A percentile compares a stretch with the other conserved stretches of the same genome.
Evolutionary conservation across 257 asterid species (phyloP).

Genomic region (Nicotiana attenuata): DNA sequence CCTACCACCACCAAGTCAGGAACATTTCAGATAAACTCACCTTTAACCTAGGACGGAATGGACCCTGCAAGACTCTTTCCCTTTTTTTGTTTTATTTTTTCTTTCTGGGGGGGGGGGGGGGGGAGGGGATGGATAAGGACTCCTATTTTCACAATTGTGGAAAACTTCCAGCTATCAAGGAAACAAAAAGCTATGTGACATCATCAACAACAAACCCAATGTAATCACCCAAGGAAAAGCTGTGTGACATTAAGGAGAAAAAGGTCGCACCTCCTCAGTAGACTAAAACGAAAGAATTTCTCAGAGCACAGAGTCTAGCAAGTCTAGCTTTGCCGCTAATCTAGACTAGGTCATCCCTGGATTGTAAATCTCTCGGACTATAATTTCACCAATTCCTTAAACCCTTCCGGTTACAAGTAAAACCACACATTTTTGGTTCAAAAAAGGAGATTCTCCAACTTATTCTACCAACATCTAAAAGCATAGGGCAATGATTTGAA

Average conservation of each 20-base stretch:
- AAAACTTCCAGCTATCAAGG: background rate
- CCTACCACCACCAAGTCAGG: background rate
- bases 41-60: background rate
- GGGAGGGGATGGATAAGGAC: no score
- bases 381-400: background rate
- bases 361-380: background rate
- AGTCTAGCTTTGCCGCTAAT: background rate
- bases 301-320: background rate
- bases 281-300: background rate
- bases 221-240: no score
- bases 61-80: background rate
- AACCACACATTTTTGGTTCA: background rate
- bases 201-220: no score
- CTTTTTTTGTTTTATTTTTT: no score
- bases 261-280: background rate
- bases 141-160: no score
- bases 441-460: background rate
- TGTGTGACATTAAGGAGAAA: background rate
- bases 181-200: background rate
- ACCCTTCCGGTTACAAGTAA: no score
- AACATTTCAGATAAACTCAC: background rate
- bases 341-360: background rate
- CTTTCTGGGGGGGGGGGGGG: no score
- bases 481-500: background rate
- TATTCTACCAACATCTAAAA: background rate